Percentiles rank a stretch among this genome's conserved stretches.
Evolutionary conservation across 208 protist species (phyloP).

Genomic region (Acanthamoeba triangularis): DNA sequence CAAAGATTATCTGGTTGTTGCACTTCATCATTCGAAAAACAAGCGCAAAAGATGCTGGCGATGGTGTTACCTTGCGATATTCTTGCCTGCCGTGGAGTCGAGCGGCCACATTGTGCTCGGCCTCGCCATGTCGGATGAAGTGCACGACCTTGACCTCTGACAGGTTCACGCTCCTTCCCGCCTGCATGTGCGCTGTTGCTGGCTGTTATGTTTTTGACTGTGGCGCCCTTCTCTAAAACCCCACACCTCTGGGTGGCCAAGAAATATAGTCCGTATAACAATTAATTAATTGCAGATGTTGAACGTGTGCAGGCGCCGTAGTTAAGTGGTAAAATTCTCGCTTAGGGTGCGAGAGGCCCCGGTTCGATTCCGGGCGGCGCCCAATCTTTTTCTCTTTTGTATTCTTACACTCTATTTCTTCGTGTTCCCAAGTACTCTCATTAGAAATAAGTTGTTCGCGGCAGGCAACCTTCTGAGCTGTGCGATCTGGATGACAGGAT

Average conservation of each 20-base stretch:
- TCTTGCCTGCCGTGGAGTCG: neutral
- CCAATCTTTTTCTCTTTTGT: too few species aligned
- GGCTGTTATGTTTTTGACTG: too few species aligned
- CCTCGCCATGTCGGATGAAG: slow-evolving; percentile 33
- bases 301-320: slow-evolving; percentile 45
- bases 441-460: too few species aligned
- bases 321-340: slow-evolving; percentile 75
- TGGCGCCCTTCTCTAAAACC: too few species aligned
- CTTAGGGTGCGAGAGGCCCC: slow-evolving; percentile 73
- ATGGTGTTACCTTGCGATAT: neutral
- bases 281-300: neutral
- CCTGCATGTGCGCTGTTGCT: too few species aligned
- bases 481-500: too few species aligned
- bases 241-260: too few species aligned
- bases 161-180: neutral
- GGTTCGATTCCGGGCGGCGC: slow-evolving; percentile 72
- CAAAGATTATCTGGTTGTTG: neutral
- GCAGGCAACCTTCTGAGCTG: too few species aligned
- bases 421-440: too few species aligned
- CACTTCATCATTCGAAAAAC: neutral
- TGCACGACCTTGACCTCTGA: slow-evolving; percentile 30
- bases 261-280: neutral
- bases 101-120: slow-evolving; percentile 45
- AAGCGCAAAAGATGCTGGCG: too few species aligned
- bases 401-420: too few species aligned